These are phyloP conservation scores for Penicillium hesseltinei DNA, from an alignment of 2,329 filamentous ascomycete species.

Conservation along the genomic window DNA sequence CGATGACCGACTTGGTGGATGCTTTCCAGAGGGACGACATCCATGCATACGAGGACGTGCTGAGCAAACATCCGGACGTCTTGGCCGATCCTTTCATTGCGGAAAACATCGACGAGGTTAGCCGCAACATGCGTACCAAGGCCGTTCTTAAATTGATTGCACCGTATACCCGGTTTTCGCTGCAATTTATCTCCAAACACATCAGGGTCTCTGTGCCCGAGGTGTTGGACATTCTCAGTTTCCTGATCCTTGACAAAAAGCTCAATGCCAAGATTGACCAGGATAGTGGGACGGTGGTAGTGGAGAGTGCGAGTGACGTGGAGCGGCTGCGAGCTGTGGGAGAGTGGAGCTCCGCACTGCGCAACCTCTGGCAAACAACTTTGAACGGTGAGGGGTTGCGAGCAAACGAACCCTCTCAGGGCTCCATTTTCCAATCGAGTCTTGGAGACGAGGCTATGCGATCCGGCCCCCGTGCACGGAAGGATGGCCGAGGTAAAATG, in stretches of 20 bases:
- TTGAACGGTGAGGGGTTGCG: slow-evolving; percentile 70
- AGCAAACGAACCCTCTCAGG: slow-evolving; percentile 40
- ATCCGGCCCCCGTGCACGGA: slow-evolving; percentile 22
- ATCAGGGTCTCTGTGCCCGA: slow-evolving; percentile 82
- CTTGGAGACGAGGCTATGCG: slow-evolving; percentile 35
- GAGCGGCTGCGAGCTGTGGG: slow-evolving; percentile 68
- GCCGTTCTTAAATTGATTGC: slow-evolving; percentile 89
- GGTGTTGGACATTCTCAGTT: slow-evolving; percentile 93
- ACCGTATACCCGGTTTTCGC: slow-evolving; percentile 88
- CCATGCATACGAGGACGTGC: slow-evolving; percentile 81
- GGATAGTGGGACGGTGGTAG: slow-evolving; percentile 76
- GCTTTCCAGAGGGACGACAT: slow-evolving; percentile 96
- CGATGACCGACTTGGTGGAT: slow-evolving; percentile 96
- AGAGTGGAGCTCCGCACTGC: slow-evolving; percentile 69
- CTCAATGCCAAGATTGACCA: slow-evolving; percentile 88
- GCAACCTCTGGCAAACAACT: slow-evolving; percentile 66
- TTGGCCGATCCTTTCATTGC: slow-evolving; percentile 92
- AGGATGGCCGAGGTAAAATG: slow-evolving; percentile 15
- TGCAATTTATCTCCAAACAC: slow-evolving; percentile 82
- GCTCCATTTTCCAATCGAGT: slow-evolving; percentile 31
- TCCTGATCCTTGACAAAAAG: slow-evolving; percentile 86
- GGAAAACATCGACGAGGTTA: slow-evolving; percentile 98
- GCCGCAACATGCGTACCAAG: slow-evolving; percentile 96
- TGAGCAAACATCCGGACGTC: slow-evolving; percentile 84
- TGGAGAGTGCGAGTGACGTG: slow-evolving; percentile 70